Base-by-base conservation (phyloP, 495 filamentous ascomycete genomes). In the Aspergillus baeticus region DNA sequence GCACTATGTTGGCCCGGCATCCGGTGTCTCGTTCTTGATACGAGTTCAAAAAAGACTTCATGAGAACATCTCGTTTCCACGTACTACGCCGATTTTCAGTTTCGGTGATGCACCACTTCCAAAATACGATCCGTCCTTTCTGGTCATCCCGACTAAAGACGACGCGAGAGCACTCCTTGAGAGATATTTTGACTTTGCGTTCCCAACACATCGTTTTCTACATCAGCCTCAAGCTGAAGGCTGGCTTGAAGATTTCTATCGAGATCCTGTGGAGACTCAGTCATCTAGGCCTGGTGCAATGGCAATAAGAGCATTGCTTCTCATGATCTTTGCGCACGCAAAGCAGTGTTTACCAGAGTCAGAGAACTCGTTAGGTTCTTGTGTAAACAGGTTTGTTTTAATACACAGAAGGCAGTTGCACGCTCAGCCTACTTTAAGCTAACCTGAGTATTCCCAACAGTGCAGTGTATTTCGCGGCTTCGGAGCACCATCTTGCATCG, bases 121-220 rank as follows among this genome's bases (percentile, higher is more conserved):
- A 7, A 60, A 64, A 44, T 49, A 51, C 11, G 64, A 71, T 31
- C 49, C 63, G 1, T 52, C 60, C 39, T 63, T 61, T 11, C 36
- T 69, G 3, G 57, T 63, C 2, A 55, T 70, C 10, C 66, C 68
- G 1, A 57, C 60, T 6, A 59, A 58, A 41, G 56, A 54, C 8
- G 63, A 65, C 31, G 68, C 68, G 7, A 58, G 49, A 8, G 50
- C 36, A 0, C 41, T 73, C 3, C 37, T 73, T 0, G 49, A 54
- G n/a, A 51, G 66, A 21, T 73, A 73, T 39, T 70, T 73, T 26
- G 68, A 73, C 17, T 68, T 70, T 51, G 64, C 64, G 1, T 69
- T 70, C 44, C 67, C 66, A n/a, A 73, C 70, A 3, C 69, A 70
- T 55, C 64, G 70, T 0, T 69, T 70, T 39, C 55, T 73, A 2